phyloP scores from a whole-genome alignment of 768 basidiomycete species.

The Pholiota molesta region DNA sequence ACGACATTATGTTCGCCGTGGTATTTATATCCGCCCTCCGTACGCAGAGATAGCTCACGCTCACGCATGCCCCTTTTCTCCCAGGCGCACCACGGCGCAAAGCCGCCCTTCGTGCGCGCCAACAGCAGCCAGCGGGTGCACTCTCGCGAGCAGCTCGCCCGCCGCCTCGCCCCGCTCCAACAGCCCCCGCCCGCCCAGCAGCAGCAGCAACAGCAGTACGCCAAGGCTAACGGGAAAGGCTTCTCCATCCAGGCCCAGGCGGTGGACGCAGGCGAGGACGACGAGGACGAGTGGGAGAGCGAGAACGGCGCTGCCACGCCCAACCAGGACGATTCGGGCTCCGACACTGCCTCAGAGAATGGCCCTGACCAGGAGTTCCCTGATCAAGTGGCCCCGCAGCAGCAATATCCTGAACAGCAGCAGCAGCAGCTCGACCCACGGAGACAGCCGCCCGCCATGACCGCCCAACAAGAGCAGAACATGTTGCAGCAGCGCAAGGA shows the following conservation, averaged over 20 bases:
- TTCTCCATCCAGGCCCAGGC: slow-evolving; percentile 58
- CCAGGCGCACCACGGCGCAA: slow-evolving; percentile 10
- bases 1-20: neutral
- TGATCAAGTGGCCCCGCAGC: slow-evolving; percentile 17
- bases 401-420: slow-evolving; percentile 17
- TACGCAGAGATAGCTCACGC: neutral
- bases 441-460: neutral
- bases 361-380: slow-evolving; percentile 26
- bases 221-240: slow-evolving; percentile 29
- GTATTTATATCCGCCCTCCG: slow-evolving; percentile 12
- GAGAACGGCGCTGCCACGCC: slow-evolving; percentile 78
- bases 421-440: neutral
- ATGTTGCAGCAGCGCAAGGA: slow-evolving; percentile 5
- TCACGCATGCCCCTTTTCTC: slow-evolving; percentile 16
- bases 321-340: slow-evolving; percentile 49
- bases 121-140: slow-evolving; percentile 39
- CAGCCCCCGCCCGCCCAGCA: neutral
- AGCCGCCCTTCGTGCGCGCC: slow-evolving; percentile 28
- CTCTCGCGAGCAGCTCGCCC: slow-evolving; percentile 34
- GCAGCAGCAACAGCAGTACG: slow-evolving; percentile 19
- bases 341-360: slow-evolving; percentile 41
- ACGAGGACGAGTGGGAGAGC: slow-evolving; percentile 78
- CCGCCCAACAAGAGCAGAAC: neutral
- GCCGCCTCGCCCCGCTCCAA: slow-evolving; percentile 21
- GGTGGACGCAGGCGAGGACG: slow-evolving; percentile 40